phyloP scores from a whole-genome alignment of 2,329 filamentous ascomycete species.

The Sclerotinia trifoliorum region DNA sequence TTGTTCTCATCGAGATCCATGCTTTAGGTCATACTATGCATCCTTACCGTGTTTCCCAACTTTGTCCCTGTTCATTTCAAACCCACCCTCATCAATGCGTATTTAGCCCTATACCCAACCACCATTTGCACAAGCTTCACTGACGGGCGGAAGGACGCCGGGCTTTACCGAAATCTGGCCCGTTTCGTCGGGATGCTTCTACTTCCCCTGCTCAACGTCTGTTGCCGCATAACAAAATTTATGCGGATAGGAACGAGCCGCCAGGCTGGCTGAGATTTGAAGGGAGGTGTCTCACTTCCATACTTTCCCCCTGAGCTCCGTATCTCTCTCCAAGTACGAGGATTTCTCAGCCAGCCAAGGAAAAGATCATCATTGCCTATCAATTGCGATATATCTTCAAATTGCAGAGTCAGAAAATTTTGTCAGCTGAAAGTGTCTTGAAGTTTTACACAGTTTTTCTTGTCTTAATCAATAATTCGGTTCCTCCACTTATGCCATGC shows the following conservation, averaged over 20 bases:
- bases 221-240: neutral
- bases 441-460: neutral
- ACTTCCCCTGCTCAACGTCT: neutral
- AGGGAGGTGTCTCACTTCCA: slow-evolving; percentile 15
- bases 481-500: neutral
- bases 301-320: neutral
- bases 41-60: neutral
- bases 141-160: neutral
- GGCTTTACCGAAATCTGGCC: neutral
- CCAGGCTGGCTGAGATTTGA: neutral
- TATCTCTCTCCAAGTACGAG: neutral
- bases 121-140: slow-evolving; percentile 1
- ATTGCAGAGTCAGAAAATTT: neutral
- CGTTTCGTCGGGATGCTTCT: slow-evolving; percentile 8
- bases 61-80: neutral
- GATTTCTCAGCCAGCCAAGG: neutral
- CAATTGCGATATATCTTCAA: neutral
- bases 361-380: neutral
- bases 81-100: neutral
- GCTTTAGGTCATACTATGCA: neutral
- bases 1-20: neutral
- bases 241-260: neutral
- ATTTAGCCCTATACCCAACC: slow-evolving; percentile 3
- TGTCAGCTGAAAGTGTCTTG: neutral
- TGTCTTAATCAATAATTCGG: neutral